Percentiles rank a stretch among this genome's conserved stretches.
Evolutionary conservation across 1,284 basidiomycete species (phyloP).

Genomic region (Papiliotrema fonsecae): DNA sequence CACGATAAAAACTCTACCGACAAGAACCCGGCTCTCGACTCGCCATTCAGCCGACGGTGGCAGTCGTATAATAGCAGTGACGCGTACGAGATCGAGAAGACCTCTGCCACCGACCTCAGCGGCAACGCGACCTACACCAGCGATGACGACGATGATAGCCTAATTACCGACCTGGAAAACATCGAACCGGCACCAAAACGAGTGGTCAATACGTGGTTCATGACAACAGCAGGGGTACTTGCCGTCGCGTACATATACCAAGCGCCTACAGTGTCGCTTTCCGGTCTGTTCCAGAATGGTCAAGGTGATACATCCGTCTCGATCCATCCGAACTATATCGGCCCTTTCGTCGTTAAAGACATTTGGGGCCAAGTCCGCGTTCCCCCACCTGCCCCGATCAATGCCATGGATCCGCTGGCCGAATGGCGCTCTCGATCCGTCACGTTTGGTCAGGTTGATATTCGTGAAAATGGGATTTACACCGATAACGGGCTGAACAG

Average conservation of each 20-base stretch:
- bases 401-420: conserved; percentile 20
- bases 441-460: conserved; percentile 21
- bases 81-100: not conserved
- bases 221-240: conserved; percentile 39
- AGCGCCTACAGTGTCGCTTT: conserved; percentile 28
- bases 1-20: conserved; percentile 20
- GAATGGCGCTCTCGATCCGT: conserved; percentile 18
- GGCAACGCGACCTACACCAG: conserved; percentile 5
- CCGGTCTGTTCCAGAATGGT: conserved; percentile 24
- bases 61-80: not conserved
- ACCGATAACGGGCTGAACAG: conserved; percentile 18
- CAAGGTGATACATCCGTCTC: conserved; percentile 35
- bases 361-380: conserved; percentile 35
- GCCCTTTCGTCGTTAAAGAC: conserved; percentile 37
- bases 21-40: conserved; percentile 14
- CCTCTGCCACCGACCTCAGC: conserved; percentile 2
- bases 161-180: no score
- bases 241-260: conserved; percentile 40
- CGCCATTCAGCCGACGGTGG: conserved; percentile 3
- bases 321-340: conserved; percentile 43
- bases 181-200: no score
- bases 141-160: no score
- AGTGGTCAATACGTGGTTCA: conserved; percentile 28
- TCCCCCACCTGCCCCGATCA: conserved; percentile 12
- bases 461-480: conserved; percentile 19